Percentiles rank a stretch among this genome's conserved stretches.
phyloP scores from a whole-genome alignment of 805 yeast genomes.

The Cyberlindnera bimundalis region DNA sequence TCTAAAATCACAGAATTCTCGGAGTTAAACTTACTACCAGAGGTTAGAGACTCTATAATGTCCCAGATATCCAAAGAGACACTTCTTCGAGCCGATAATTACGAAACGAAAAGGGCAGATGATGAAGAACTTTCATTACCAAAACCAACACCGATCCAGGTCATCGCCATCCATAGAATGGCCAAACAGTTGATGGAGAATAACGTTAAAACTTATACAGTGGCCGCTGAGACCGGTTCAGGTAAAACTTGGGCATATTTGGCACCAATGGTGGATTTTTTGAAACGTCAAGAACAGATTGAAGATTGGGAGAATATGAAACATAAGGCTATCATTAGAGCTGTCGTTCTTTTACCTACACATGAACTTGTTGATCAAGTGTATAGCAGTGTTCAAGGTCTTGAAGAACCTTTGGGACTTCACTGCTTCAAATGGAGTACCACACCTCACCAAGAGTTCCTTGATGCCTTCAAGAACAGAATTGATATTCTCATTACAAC shows the following conservation, averaged over 20 bases:
- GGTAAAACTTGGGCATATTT: constrained; percentile 95
- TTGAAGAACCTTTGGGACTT: constrained; percentile 36
- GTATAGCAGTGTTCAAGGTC: constrained; percentile 36
- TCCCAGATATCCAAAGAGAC: constrained; percentile 49
- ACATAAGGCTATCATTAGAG: constrained; percentile 48
- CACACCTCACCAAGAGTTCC: constrained; percentile 50
- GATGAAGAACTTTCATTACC: constrained; percentile 20
- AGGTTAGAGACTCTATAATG: constrained; percentile 57
- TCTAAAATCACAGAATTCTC: constrained; percentile 58
- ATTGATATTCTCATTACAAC: constrained; percentile 83
- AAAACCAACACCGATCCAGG: constrained; percentile 78
- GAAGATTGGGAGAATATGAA: constrained; percentile 31
- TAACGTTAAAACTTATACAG: constrained; percentile 57
- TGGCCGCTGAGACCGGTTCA: constrained; percentile 97
- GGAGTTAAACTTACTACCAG: constrained; percentile 64
- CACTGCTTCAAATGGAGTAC: constrained; percentile 62
- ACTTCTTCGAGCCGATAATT: constrained; percentile 32
- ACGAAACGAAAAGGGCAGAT: constrained; percentile 14
- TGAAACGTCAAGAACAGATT: constrained; percentile 50
- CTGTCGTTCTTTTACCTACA: constrained; percentile 84
- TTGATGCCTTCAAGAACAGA: constrained; percentile 45
- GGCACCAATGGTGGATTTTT: constrained; percentile 66
- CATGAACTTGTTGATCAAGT: constrained; percentile 87
- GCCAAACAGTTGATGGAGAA: constrained; percentile 32
- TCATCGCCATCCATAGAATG: constrained; percentile 54